A percentile compares a stretch with the other conserved stretches of the same genome.
These are phyloP conservation scores for Dioszegia crocea DNA, from an alignment of 768 basidiomycete species.

Conservation along the genomic window DNA sequence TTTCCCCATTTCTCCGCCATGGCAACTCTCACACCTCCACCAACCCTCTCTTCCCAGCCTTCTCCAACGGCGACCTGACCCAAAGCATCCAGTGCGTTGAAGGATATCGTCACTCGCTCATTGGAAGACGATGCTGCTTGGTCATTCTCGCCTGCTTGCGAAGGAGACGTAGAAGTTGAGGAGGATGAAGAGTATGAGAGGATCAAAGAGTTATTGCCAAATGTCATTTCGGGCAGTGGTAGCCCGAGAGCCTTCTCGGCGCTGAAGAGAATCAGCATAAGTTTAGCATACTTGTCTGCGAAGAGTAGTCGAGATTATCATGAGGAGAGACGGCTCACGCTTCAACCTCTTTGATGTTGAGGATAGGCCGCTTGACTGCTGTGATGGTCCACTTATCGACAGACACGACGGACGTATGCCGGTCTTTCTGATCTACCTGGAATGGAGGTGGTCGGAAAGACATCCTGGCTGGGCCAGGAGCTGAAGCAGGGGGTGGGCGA, in stretches of 20 bases:
- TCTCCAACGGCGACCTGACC: conserved; percentile 60
- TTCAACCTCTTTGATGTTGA: conserved; percentile 66
- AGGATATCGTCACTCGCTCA: conserved; percentile 47
- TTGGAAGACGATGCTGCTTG: neutral
- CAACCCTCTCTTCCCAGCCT: conserved; percentile 71
- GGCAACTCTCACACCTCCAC: conserved; percentile 88
- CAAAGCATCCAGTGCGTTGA: conserved; percentile 67
- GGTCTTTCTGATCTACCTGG: neutral
- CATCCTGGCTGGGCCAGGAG: conserved; percentile 9
- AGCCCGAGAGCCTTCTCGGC: conserved; percentile 56
- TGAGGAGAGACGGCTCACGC: conserved; percentile 30
- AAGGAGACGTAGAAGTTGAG: conserved; percentile 4
- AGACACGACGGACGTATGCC: conserved; percentile 41
- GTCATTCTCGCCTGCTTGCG: neutral
- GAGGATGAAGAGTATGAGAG: conserved; percentile 57
- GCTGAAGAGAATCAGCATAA: conserved; percentile 18
- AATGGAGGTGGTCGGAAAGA: neutral
- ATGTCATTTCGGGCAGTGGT: conserved; percentile 94
- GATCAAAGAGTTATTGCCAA: conserved; percentile 73
- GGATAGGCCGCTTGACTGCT: conserved; percentile 47
- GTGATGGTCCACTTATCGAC: conserved; percentile 47
- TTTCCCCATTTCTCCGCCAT: conserved; percentile 92
- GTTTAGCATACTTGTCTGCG: too few species aligned
- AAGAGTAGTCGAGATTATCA: too few species aligned
- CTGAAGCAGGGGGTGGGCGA: neutral